Base-by-base conservation (phyloP, 306 rosid genomes). In the Clitoria ternatea region DNA sequence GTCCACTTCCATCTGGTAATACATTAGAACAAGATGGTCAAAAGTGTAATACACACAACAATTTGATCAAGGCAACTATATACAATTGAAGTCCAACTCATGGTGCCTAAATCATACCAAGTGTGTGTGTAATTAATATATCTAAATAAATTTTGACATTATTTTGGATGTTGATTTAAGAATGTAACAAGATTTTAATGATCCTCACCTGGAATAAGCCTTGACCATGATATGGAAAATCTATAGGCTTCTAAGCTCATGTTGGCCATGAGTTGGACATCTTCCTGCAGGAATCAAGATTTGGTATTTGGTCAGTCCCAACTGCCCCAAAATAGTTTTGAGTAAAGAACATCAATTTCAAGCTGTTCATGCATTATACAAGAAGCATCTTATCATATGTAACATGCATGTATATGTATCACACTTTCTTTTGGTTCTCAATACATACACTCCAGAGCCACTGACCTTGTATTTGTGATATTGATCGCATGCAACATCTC, bases 1-100 rank as follows among this genome's bases (percentile, higher is more conserved):
- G 72, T 56, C 90, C 88, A 66, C 61, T 81, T 37, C 90, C 86
- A 72, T 77, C 92, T 85, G 52, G 45, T 3, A 45, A 27, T 13
- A 35, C 33, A 18, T 7, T 6, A 6, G 22, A 50, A 18, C n/a
- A 37, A 36, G 37, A 69, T 20, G 49, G 50, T 62, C 20, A 62
- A 20, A 62, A 37, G 32, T 35, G 11, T 6, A 40, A 18, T 40
- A 2, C 7, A 20, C 22, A 17, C 9, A 61, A 18, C 27, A 32
- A 13, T 18, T 19, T 48, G 18, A 26, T 42, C 42, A 11, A 69
- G 12, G 23, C 35, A 42, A 24, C 26, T 57, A 57, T 10, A 14
- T 17, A 7, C 3, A 0, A 6, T 43, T 8, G 50, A 5, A 24
- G 18, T 22, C 8, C 8, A 8, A 27, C 30, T n/a, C 23, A 56